Base-by-base conservation (phyloP, 73 alveolate genomes). In the Paramecium biaurelia region DNA sequence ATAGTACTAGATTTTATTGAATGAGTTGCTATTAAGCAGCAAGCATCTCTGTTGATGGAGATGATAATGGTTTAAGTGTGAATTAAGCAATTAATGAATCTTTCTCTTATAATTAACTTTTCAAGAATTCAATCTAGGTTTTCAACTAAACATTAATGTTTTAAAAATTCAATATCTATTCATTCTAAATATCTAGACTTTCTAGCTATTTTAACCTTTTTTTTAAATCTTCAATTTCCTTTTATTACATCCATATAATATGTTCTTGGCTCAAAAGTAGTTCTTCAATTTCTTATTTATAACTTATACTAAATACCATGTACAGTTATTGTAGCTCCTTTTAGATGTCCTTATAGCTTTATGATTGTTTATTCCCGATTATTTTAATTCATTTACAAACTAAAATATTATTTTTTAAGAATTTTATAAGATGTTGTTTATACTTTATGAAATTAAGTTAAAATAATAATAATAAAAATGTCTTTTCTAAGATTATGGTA, bases 71-170 rank as follows among this genome's bases (percentile, higher is more conserved):
- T 26, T 63, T 63, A 12, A 11, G 47, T 4, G 84, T 63, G 24
- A 63, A 30, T 63, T 63, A 63, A 30, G 15, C 84, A 63, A 63
- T 63, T 12, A 63, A 30, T 32, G 41, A 21, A 63, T 63, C 84
- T 63, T 63, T 63, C 26, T 63, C 84, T 32, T 63, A 26, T 14
- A 63, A 7, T 26, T 63, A 12, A 26, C 84, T 63, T 63, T 63
- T 63, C 84, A 63, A 63, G 45, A 63, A 63, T 63, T 63, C 84
- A 63, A 63, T 63, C 84, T 63, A 63, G 11, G 84, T 63, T 63
- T 63, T 63, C 45, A 63, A 63, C 84, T 63, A 32, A 26, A 63
- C 84, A 63, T 63, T 63, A 30, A 63, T 63, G 84, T 63, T 63
- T 63, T 63, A 63, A 63, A 26, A 32, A 32, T 63, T 26, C 12